Conservation (phyloP, 805 yeast genomes). For the Saturnispora zaruensis region DNA sequence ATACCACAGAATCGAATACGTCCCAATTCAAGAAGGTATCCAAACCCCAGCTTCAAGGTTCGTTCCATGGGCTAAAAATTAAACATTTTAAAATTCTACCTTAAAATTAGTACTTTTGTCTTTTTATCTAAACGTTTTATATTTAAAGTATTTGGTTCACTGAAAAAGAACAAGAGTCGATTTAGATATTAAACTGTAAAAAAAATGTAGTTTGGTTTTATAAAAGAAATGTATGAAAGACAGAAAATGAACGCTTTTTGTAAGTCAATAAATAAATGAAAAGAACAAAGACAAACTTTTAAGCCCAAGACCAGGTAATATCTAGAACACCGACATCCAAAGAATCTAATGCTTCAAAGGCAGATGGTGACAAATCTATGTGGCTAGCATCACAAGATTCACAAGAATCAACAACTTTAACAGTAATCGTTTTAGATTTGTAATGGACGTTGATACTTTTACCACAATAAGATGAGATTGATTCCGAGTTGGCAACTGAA, state of each 20-base stretch:
- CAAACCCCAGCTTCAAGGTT: conserved; percentile 49
- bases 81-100: neutral
- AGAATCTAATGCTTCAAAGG: conserved; percentile 40
- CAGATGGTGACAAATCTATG: conserved; percentile 48
- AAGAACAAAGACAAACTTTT: neutral
- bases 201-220: neutral
- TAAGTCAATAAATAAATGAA: neutral
- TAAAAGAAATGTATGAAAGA: neutral
- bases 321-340: conserved; percentile 37
- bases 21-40: conserved; percentile 72
- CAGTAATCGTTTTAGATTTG: conserved; percentile 41
- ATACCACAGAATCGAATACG: conserved; percentile 72
- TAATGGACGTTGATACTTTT: conserved; percentile 38
- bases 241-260: neutral
- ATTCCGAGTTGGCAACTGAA: conserved; percentile 19
- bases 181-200: neutral
- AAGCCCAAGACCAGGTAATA: conserved; percentile 38
- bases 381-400: conserved; percentile 38
- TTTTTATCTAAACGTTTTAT: neutral
- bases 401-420: conserved; percentile 48
- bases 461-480: conserved; percentile 39
- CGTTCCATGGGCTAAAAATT: conserved; percentile 44
- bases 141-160: neutral
- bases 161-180: neutral
- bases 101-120: neutral